phyloP scores from a whole-genome alignment of 805 yeast species.

The Sungouiozyma intestinalis region DNA sequence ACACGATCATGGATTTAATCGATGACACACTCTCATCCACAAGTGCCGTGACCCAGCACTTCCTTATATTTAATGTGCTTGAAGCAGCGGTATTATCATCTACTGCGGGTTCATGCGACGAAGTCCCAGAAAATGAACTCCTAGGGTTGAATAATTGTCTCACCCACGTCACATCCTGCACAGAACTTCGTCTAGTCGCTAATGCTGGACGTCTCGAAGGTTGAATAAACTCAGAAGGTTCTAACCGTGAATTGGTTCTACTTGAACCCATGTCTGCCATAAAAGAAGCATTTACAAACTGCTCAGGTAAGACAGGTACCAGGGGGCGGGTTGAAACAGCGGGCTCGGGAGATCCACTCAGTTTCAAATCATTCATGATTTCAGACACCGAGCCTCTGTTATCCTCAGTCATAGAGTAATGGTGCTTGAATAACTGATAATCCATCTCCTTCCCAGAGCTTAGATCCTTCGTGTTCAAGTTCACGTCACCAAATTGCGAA shows the following conservation, averaged over 20 bases:
- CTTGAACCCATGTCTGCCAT: not conserved
- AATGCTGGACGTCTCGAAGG: not conserved
- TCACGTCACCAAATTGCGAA: not conserved
- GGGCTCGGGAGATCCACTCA: constrained; percentile 4
- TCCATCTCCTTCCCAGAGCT: constrained; percentile 2
- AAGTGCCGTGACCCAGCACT: constrained; percentile 26
- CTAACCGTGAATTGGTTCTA: not conserved
- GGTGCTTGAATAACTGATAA: constrained; percentile 19
- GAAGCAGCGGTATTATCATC: not conserved
- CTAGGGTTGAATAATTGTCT: constrained; percentile 28
- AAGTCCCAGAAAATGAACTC: constrained; percentile 26
- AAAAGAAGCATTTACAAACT: not conserved
- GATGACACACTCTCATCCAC: constrained; percentile 14
- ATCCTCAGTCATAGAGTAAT: constrained; percentile 20
- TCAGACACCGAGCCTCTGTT: constrained; percentile 15
- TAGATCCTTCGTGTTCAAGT: not conserved
- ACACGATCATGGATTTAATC: constrained; percentile 16
- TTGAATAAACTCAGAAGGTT: not conserved
- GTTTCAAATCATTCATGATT: constrained; percentile 14
- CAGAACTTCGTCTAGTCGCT: constrained; percentile 18
- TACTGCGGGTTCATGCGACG: constrained; percentile 14
- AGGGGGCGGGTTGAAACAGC: not conserved
- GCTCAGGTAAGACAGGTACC: not conserved
- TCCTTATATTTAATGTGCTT: constrained; percentile 1
- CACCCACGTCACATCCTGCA: constrained; percentile 26